Evolutionary conservation across 2,329 filamentous ascomycete species (phyloP).

Genomic region (Penicillium sp.): DNA sequence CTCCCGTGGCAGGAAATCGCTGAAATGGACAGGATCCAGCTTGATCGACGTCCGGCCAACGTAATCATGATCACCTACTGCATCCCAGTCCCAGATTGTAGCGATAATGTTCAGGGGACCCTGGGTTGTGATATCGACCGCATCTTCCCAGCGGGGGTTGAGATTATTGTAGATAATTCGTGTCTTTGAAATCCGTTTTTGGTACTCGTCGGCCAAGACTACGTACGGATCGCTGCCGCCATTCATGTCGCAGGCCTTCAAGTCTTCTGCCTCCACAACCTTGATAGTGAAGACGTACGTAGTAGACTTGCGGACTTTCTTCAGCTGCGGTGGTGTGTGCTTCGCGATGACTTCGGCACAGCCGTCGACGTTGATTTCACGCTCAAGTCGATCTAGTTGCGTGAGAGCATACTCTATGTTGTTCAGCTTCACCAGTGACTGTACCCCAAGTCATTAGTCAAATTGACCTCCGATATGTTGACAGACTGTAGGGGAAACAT

Average conservation of each 20-base stretch:
- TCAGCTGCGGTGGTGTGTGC: conserved; percentile 71
- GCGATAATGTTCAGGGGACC: conserved; percentile 92
- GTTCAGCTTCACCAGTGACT: conserved; percentile 98
- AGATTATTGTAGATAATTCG: conserved; percentile 87
- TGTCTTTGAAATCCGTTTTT: conserved; percentile 94
- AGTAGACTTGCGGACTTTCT: conserved; percentile 68
- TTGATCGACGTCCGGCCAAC: conserved; percentile 96
- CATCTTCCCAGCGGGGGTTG: conserved; percentile 96
- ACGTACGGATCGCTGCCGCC: conserved; percentile 96
- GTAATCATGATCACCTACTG: conserved; percentile 95
- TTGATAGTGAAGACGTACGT: conserved; percentile 99
- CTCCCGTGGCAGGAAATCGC: conserved; percentile 91
- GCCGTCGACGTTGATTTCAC: conserved; percentile 85
- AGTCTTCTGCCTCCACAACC: conserved; percentile 94
- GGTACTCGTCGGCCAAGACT: conserved; percentile 94
- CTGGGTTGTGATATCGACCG: conserved; percentile 91
- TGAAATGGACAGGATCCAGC: conserved; percentile 95
- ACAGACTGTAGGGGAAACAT: conserved; percentile 36
- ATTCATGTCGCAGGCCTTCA: conserved; percentile 96
- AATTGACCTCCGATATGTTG: background rate
- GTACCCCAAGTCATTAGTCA: conserved; percentile 34
- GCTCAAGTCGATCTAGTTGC: conserved; percentile 87
- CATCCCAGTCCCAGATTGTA: conserved; percentile 98
- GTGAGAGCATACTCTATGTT: conserved; percentile 95
- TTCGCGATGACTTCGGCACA: conserved; percentile 81